Conservation (phyloP, 192 early-diverging fungal species). For the Phlyctochytrium planicorne region DNA sequence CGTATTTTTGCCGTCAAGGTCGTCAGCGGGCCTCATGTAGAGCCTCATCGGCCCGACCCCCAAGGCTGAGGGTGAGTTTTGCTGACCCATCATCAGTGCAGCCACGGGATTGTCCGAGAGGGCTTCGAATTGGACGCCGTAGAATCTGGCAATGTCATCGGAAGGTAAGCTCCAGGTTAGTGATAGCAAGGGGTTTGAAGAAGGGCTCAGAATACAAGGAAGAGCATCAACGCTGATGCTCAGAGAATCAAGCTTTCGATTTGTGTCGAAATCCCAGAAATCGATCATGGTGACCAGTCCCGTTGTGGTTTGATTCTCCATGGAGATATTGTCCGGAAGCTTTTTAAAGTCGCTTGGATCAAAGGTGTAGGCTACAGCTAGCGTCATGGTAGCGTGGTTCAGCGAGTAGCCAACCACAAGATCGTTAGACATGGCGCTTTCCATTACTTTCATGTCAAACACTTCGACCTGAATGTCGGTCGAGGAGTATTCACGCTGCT, state of each 20-base stretch:
- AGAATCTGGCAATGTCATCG: not conserved
- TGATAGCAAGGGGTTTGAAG: slow-evolving; percentile 1
- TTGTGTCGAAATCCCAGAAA: slow-evolving; percentile 19
- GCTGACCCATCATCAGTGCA: no score
- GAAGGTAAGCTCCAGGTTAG: slow-evolving; percentile 9
- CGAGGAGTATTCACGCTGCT: not conserved
- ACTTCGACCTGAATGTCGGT: slow-evolving; percentile 3
- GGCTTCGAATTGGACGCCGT: not conserved
- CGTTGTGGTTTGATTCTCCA: not conserved
- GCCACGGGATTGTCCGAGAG: not conserved
- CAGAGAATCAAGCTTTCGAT: not conserved
- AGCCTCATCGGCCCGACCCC: slow-evolving; percentile 5
- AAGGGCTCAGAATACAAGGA: slow-evolving; percentile 5
- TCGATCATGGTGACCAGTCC: slow-evolving; percentile 11
- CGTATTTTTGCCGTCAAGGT: no score
- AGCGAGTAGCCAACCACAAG: slow-evolving; percentile 16
- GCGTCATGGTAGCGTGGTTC: not conserved
- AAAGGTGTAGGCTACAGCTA: not conserved
- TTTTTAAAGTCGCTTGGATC: not conserved
- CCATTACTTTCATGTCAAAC: slow-evolving; percentile 3
- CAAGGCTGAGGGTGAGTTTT: slow-evolving; percentile 1
- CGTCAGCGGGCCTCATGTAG: not conserved
- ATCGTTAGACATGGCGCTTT: not conserved
- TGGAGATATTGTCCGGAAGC: not conserved
- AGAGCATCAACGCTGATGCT: slow-evolving; percentile 2